A percentile compares a stretch with the other conserved stretches of the same genome.
Evolutionary conservation across 805 yeast species (phyloP).

Genomic region (Pichia paraexigua): DNA sequence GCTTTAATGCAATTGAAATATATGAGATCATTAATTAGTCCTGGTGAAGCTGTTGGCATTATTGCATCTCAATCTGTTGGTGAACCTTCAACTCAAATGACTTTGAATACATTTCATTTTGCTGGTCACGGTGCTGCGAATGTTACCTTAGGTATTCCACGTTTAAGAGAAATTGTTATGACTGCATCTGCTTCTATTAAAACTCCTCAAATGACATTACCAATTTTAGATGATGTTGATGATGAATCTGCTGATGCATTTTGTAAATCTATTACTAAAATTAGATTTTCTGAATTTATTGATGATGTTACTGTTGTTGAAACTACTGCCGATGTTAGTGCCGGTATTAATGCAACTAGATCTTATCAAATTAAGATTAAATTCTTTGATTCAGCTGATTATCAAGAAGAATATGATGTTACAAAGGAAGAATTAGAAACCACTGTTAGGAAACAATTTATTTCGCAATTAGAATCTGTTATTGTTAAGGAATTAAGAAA

Average conservation of each 20-base stretch:
- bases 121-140: constrained; percentile 99
- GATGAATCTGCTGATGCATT: constrained; percentile 88
- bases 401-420: constrained; percentile 83
- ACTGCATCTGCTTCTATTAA: constrained; percentile 92
- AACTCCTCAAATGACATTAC: constrained; percentile 98
- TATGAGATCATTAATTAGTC: constrained; percentile 89
- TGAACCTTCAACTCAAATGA: constrained; percentile 99
- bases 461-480: constrained; percentile 60
- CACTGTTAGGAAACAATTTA: constrained; percentile 57
- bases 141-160: constrained; percentile 98
- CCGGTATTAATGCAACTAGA: constrained; percentile 39
- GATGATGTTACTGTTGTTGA: constrained; percentile 82
- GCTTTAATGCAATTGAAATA: constrained; percentile 97
- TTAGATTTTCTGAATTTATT: constrained; percentile 79
- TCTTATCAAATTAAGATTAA: constrained; percentile 67
- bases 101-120: constrained; percentile 91
- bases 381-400: constrained; percentile 71
- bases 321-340: constrained; percentile 57
- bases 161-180: constrained; percentile 99
- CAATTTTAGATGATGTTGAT: constrained; percentile 67
- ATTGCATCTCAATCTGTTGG: constrained; percentile 98
- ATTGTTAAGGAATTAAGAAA: constrained; percentile 76
- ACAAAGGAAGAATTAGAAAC: constrained; percentile 68
- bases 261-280: constrained; percentile 83
- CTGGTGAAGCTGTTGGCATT: constrained; percentile 98